Conservation (phyloP, 2,329 filamentous ascomycete genomes). For the Xylariaceae sp. region DNA sequence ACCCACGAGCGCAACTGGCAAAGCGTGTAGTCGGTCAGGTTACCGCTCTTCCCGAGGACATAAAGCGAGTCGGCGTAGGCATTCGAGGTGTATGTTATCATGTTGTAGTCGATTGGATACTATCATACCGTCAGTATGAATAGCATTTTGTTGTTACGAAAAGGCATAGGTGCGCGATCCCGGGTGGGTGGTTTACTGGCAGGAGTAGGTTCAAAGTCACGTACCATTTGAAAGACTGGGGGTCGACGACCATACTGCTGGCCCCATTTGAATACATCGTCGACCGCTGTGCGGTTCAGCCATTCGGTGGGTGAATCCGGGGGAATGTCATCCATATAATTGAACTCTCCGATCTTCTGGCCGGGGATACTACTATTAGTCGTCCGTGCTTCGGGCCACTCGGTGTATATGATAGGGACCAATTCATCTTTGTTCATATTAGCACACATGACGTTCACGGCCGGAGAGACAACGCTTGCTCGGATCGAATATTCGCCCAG, state of each 20-base stretch:
- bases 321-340: conserved; percentile 39
- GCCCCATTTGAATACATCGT: conserved; percentile 67
- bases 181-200: too few relatives aligned
- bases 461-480: conserved; percentile 65
- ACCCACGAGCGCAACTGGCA: conserved; percentile 62
- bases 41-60: conserved; percentile 49
- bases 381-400: conserved; percentile 47
- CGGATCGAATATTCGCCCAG: conserved; percentile 63
- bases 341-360: conserved; percentile 32
- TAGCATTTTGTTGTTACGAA: neutral
- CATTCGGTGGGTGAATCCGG: conserved; percentile 31
- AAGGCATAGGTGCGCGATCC: too few relatives aligned
- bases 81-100: conserved; percentile 51
- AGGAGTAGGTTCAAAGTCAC: conserved; percentile 19
- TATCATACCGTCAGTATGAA: conserved; percentile 22
- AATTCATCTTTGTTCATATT: conserved; percentile 58
- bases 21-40: conserved; percentile 50
- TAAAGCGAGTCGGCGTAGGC: conserved; percentile 53
- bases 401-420: conserved; percentile 56
- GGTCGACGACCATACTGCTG: conserved; percentile 44
- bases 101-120: conserved; percentile 60
- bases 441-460: conserved; percentile 67
- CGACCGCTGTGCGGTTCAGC: conserved; percentile 55
- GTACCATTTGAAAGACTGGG: conserved; percentile 46
- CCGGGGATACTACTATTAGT: conserved; percentile 31